Conservation (phyloP, 2,329 filamentous ascomycete genomes). For the Cladobotryum protrusum region DNA sequence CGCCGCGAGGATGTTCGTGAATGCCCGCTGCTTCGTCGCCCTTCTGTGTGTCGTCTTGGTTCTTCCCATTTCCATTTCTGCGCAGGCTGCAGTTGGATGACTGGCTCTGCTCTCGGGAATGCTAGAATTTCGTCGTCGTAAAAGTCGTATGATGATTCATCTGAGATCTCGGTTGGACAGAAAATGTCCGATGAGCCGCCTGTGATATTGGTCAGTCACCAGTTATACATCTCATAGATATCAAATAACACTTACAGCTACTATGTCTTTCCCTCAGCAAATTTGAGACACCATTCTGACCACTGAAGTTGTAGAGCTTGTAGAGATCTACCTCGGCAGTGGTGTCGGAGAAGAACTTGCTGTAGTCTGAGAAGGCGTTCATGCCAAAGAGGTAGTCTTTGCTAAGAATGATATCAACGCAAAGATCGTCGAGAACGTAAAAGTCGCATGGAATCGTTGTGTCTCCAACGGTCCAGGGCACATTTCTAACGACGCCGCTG, state of each 20-base stretch:
- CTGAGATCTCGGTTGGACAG: too few species aligned
- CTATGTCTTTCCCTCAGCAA: too few species aligned
- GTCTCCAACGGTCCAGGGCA: background rate
- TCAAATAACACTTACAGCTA: too few species aligned
- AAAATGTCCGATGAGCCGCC: too few species aligned
- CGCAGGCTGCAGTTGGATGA: background rate
- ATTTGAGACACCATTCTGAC: too few species aligned
- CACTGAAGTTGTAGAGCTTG: background rate
- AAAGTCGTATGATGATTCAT: background rate
- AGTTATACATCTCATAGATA: too few species aligned
- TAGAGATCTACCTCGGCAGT: background rate
- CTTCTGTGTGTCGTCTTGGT: background rate
- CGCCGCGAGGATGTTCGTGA: too few species aligned
- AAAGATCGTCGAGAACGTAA: conserved; percentile 9
- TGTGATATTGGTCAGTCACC: too few species aligned
- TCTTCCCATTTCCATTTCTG: background rate
- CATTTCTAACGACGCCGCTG: conserved; percentile 7
- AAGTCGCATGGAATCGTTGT: conserved; percentile 6
- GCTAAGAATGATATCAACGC: conserved; percentile 10
- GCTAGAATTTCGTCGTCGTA: background rate
- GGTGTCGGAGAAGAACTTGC: conserved; percentile 2
- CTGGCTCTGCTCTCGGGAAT: background rate
- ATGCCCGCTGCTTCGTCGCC: too few species aligned
- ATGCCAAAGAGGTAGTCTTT: conserved; percentile 11
- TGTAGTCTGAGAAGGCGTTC: conserved; percentile 5